Evolutionary conservation across 129 eudicot species (phyloP).

Genomic region (Flaveria bidentis): DNA sequence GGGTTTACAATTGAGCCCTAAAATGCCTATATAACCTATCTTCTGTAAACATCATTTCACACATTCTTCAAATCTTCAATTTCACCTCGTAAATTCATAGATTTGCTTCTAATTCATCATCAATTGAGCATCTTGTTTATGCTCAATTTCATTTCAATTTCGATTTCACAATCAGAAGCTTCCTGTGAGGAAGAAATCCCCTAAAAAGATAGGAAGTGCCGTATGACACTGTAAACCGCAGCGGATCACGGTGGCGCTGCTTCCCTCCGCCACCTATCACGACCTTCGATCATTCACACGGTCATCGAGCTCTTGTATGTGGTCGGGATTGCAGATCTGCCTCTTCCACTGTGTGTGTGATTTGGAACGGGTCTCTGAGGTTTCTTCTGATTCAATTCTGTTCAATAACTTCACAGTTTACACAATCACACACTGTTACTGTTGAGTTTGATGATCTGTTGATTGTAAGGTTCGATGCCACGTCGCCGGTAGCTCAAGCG

Average conservation of each 20-base stretch:
- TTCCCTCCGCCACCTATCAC: background rate
- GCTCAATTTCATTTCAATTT: background rate
- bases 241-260: conserved; percentile 30
- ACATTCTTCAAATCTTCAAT: no score
- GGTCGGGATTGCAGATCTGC: conserved; percentile 1
- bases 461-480: conserved; percentile 66
- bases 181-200: conserved; percentile 79
- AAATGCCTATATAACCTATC: no score
- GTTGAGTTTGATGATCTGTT: no score
- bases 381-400: background rate
- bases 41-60: no score
- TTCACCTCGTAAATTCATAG: no score
- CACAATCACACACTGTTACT: no score
- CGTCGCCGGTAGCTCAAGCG: conserved; percentile 74
- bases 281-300: conserved; percentile 1
- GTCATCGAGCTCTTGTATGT: background rate
- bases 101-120: no score
- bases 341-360: conserved; percentile 57
- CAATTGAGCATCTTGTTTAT: no score
- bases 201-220: conserved; percentile 92
- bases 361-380: conserved; percentile 96
- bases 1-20: no score
- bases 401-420: background rate
- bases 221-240: conserved; percentile 82
- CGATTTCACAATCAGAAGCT: background rate